A percentile compares a stretch with the other conserved stretches of the same genome.
phyloP scores from a whole-genome alignment of 371 early-diverging fungal species.

The Sporodiniella umbellata region DNA sequence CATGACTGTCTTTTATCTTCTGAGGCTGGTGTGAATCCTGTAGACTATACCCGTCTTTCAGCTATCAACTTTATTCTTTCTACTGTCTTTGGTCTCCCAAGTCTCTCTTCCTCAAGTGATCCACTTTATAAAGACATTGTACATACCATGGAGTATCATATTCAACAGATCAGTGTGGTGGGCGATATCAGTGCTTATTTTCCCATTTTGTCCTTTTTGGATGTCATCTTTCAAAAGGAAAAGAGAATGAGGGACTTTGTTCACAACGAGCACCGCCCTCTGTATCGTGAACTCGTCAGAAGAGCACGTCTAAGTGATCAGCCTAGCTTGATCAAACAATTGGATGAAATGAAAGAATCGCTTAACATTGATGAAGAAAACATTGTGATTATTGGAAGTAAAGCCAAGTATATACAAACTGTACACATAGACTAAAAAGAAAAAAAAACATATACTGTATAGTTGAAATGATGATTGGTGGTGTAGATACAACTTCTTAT shows the following conservation, averaged over 20 bases:
- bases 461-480: conserved; percentile 16
- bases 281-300: background rate
- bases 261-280: background rate
- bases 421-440: background rate
- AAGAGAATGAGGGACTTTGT: background rate
- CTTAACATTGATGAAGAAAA: conserved; percentile 10
- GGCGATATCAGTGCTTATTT: conserved; percentile 4
- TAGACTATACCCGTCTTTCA: conserved; percentile 1
- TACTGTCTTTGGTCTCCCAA: conserved; percentile 2
- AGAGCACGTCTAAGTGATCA: conserved; percentile 2
- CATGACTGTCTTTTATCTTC: background rate
- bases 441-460: background rate
- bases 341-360: conserved; percentile 12
- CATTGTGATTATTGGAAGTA: conserved; percentile 23
- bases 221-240: conserved; percentile 7
- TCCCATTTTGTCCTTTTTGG: conserved; percentile 13
- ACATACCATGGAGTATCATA: background rate
- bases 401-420: too few relatives aligned
- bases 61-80: conserved; percentile 9
- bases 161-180: background rate
- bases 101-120: conserved; percentile 1
- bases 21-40: conserved; percentile 6
- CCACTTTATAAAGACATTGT: conserved; percentile 9
- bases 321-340: conserved; percentile 9
- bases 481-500: conserved; percentile 9